Base-by-base conservation (phyloP, 345 rosid species). In the Populus davidiana region DNA sequence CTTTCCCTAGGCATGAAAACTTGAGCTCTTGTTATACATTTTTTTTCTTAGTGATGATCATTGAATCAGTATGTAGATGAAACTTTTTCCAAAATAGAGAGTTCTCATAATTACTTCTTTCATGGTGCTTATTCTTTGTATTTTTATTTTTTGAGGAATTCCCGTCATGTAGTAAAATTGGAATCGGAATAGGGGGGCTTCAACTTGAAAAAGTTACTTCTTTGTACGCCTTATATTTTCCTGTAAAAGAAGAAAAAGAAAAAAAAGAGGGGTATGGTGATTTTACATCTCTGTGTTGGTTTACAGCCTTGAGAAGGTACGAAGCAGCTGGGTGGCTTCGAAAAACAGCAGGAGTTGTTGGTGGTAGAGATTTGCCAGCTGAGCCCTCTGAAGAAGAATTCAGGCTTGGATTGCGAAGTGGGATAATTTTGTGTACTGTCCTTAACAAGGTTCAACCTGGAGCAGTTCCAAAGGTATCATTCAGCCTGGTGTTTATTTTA, bases 371-470 rank as follows among this genome's bases (percentile, higher is more conserved):
- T 67, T 78, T 82, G 77, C 79, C 82, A 3, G 79, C 82, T 5
- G 81, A 82, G 73, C 85, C 82, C 39, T 82, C 85, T 13, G 85
- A 82, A 79, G 85, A 82, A 71, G 85, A 82, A 25, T 78, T 82
- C 71, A 67, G 77, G 79, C 70, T 71, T 27, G 82, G 71, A 49
- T 67, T 82, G 77, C 67, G 85, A 66, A 82, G 85, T 56, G 85
- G 85, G 67, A 78, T 82, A 41, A 75, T 82, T 20, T 61, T 82
- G 67, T 82, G 85, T 72, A 82, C 36, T 62, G 85, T 71, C 59
- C 69, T 82, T 54, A 82, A 82, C 79, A 82, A 71, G 74, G 82
- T 82, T 61, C 85, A 82, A 44, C 85, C 82, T 31, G 85, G 85
- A 65, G 69, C 79, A 29, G 76, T 82, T 10, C 74, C 82, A 56